Percentiles rank a stretch among this genome's conserved stretches.
Evolutionary conservation across 2,329 filamentous ascomycete genomes (phyloP).

Genomic region (Balansia obtecta): DNA sequence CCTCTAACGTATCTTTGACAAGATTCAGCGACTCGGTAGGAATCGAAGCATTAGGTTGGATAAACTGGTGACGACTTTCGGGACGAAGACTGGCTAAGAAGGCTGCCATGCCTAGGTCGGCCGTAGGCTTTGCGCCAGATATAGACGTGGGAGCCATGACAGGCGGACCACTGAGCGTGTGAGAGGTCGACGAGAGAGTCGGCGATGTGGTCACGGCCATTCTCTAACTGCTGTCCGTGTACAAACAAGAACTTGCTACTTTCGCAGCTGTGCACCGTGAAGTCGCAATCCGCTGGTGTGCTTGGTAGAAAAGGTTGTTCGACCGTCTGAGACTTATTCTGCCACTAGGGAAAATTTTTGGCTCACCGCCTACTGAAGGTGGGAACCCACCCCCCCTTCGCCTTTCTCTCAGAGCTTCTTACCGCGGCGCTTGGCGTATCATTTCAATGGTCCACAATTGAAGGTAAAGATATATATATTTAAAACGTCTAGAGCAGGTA

Average conservation of each 20-base stretch:
- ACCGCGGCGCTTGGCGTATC: too few species aligned
- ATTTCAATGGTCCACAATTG: too few species aligned
- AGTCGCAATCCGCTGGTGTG: not conserved
- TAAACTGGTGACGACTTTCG: slow-evolving; percentile 56
- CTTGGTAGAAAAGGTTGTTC: not conserved
- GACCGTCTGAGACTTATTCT: slow-evolving; percentile 6
- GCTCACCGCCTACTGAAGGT: slow-evolving; percentile 6
- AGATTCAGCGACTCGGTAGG: slow-evolving; percentile 59
- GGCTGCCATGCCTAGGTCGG: slow-evolving; percentile 28
- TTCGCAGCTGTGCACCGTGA: not conserved
- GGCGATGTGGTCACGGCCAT: slow-evolving; percentile 36
- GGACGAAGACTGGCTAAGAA: slow-evolving; percentile 46
- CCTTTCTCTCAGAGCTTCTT: too few species aligned
- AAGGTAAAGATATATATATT: too few species aligned
- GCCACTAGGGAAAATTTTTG: slow-evolving; percentile 7
- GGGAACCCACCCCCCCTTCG: too few species aligned
- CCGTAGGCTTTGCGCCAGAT: slow-evolving; percentile 19
- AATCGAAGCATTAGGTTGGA: slow-evolving; percentile 58
- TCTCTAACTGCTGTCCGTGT: slow-evolving; percentile 9
- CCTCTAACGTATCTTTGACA: slow-evolving; percentile 71
- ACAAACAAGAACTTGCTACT: not conserved
- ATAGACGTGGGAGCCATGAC: slow-evolving; percentile 27
- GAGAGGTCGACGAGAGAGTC: slow-evolving; percentile 50
- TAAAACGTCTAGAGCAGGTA: too few species aligned
- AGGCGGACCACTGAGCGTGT: slow-evolving; percentile 45